Conservation (phyloP, 2,329 filamentous ascomycete species). For the Xylaria hypoxylon region DNA sequence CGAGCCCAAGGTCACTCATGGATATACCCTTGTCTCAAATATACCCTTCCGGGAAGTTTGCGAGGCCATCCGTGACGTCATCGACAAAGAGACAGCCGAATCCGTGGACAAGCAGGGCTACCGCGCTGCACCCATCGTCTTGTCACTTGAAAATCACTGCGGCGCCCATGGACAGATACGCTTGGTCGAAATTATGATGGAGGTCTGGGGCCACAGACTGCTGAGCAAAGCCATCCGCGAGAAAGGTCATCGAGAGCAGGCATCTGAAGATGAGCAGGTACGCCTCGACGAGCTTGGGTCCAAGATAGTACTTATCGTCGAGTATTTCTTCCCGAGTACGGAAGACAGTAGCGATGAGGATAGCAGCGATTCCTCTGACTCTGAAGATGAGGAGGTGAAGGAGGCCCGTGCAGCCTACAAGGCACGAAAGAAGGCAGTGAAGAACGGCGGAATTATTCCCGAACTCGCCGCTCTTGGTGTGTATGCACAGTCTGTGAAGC, state of each 20-base stretch:
- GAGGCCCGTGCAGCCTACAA: constrained; percentile 65
- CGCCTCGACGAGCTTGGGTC: constrained; percentile 68
- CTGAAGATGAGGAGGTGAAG: constrained; percentile 58
- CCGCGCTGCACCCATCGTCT: constrained; percentile 67
- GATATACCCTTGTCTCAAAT: constrained; percentile 74
- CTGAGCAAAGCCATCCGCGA: constrained; percentile 68
- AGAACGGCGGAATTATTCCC: constrained; percentile 66
- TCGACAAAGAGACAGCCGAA: constrained; percentile 67
- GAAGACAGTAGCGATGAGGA: constrained; percentile 57
- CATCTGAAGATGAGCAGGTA: constrained; percentile 64
- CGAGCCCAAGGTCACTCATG: constrained; percentile 78
- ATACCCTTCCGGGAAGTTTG: constrained; percentile 74
- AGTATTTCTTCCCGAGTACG: constrained; percentile 66
- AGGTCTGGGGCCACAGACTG: constrained; percentile 71
- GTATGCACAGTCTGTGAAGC: constrained; percentile 77
- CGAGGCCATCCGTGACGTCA: constrained; percentile 71
- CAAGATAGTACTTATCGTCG: constrained; percentile 75
- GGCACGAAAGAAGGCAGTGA: constrained; percentile 62
- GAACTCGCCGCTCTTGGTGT: constrained; percentile 74
- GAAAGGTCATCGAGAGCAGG: constrained; percentile 67
- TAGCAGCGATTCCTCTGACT: constrained; percentile 54
- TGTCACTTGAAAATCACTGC: constrained; percentile 78
- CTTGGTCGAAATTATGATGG: constrained; percentile 73
- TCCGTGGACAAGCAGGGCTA: constrained; percentile 55
- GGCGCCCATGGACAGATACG: constrained; percentile 67